phyloP scores from a whole-genome alignment of 352 stramenopile species.

The Globisporangium yorkense region DNA sequence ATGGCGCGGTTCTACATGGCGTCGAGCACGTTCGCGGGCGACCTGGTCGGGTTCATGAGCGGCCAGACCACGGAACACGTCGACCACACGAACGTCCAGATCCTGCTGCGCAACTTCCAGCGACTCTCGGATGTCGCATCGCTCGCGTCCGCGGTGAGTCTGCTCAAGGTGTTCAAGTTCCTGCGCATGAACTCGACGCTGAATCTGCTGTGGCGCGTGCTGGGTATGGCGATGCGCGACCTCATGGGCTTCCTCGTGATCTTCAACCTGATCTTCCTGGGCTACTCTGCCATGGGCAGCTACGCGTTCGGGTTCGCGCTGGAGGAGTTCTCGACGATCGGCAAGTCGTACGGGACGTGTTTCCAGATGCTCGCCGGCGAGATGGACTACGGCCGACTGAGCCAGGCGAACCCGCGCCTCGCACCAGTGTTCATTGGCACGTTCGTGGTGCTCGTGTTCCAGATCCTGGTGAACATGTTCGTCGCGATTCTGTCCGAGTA shows the following conservation, averaged over 20 bases:
- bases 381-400: constrained; percentile 72
- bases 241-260: constrained; percentile 88
- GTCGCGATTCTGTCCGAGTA: constrained; percentile 87
- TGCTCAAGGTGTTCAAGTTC: constrained; percentile 88
- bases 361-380: constrained; percentile 86
- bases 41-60: constrained; percentile 35
- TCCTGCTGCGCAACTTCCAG: constrained; percentile 65
- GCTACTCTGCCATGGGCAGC: constrained; percentile 81
- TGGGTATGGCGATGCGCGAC: constrained; percentile 79
- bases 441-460: constrained; percentile 83
- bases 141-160: constrained; percentile 64
- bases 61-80: constrained; percentile 35
- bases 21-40: constrained; percentile 38
- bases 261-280: constrained; percentile 85
- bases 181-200: constrained; percentile 87
- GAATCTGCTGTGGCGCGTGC: constrained; percentile 79
- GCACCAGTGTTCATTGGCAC: constrained; percentile 79
- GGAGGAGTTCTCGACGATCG: constrained; percentile 81
- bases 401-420: constrained; percentile 73
- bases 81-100: constrained; percentile 55
- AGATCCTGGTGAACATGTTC: constrained; percentile 89
- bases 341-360: constrained; percentile 75
- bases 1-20: constrained; percentile 66
- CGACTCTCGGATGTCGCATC: constrained; percentile 71
- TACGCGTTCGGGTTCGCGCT: constrained; percentile 81